Evolutionary conservation across 2,329 filamentous ascomycete genomes (phyloP).

Genomic region (Fonsecaea monophora): DNA sequence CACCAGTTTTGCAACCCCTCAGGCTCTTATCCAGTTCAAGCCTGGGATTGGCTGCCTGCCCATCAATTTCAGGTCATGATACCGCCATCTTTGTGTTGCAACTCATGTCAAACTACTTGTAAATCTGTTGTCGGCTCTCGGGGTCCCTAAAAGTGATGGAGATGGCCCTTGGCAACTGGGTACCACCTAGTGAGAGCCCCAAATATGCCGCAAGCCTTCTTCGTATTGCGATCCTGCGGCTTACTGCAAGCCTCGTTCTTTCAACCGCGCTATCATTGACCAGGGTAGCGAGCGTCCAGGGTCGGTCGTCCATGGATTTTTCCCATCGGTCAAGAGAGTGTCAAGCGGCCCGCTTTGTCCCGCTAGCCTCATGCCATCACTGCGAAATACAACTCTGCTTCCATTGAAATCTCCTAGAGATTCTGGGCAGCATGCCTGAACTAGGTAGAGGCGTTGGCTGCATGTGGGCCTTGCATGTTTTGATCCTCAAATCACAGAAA

Average conservation of each 20-base stretch:
- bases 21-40: background rate
- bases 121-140: background rate
- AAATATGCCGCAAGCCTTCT: background rate
- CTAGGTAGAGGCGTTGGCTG: background rate
- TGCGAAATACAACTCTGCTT: background rate
- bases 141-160: background rate
- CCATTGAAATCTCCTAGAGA: background rate
- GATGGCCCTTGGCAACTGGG: background rate
- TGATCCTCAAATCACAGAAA: background rate
- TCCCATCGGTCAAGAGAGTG: background rate
- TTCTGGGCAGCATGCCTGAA: background rate
- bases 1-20: background rate
- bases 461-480: background rate
- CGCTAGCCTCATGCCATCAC: conserved; percentile 2
- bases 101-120: background rate
- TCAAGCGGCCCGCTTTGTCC: conserved; percentile 1
- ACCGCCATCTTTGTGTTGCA: background rate
- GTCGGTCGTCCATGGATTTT: background rate
- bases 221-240: background rate
- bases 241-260: background rate
- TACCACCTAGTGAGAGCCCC: background rate
- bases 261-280: background rate
- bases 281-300: background rate
- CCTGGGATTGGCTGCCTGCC: background rate
- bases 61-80: background rate